Percentiles rank a stretch among this genome's conserved stretches.
phyloP scores from a whole-genome alignment of 768 basidiomycete species.

The Wakefieldia striispora region DNA sequence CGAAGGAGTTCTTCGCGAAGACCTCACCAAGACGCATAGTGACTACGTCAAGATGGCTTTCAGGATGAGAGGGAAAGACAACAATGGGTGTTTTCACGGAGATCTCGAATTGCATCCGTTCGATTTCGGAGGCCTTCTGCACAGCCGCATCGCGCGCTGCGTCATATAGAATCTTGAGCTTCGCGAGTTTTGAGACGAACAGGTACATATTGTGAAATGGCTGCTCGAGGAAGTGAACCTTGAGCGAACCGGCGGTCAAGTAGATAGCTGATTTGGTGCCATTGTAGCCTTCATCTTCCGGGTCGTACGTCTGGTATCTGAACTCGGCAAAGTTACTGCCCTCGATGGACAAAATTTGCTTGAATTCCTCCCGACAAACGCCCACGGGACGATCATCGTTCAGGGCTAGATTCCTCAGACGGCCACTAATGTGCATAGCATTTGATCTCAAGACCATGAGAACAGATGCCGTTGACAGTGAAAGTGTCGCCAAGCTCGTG shows the following conservation, averaged over 20 bases:
- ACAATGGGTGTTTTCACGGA: slow-evolving; percentile 90
- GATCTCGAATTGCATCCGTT: slow-evolving; percentile 90
- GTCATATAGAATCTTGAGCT: slow-evolving; percentile 92
- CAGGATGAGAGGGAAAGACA: slow-evolving; percentile 73
- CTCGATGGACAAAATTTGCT: slow-evolving; percentile 87
- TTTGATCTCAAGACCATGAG: slow-evolving; percentile 67
- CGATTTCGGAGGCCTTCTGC: slow-evolving; percentile 89
- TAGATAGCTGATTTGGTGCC: slow-evolving; percentile 83
- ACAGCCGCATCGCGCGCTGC: slow-evolving; percentile 91
- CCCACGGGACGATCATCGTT: slow-evolving; percentile 63
- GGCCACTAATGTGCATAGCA: slow-evolving; percentile 75
- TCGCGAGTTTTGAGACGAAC: slow-evolving; percentile 82
- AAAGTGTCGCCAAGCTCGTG: slow-evolving; percentile 76
- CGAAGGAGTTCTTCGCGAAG: slow-evolving; percentile 72
- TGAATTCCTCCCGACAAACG: slow-evolving; percentile 64
- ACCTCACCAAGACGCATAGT: slow-evolving; percentile 88
- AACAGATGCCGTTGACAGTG: slow-evolving; percentile 87
- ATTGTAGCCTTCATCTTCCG: slow-evolving; percentile 60
- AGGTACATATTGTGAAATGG: slow-evolving; percentile 88
- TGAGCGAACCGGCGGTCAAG: slow-evolving; percentile 86
- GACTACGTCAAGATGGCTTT: slow-evolving; percentile 62
- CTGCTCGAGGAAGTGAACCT: slow-evolving; percentile 82
- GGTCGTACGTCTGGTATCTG: slow-evolving; percentile 88
- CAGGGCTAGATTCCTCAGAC: slow-evolving; percentile 80
- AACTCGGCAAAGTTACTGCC: slow-evolving; percentile 94